Conservation (phyloP, 768 basidiomycete species). For the Amanita rimosa region DNA sequence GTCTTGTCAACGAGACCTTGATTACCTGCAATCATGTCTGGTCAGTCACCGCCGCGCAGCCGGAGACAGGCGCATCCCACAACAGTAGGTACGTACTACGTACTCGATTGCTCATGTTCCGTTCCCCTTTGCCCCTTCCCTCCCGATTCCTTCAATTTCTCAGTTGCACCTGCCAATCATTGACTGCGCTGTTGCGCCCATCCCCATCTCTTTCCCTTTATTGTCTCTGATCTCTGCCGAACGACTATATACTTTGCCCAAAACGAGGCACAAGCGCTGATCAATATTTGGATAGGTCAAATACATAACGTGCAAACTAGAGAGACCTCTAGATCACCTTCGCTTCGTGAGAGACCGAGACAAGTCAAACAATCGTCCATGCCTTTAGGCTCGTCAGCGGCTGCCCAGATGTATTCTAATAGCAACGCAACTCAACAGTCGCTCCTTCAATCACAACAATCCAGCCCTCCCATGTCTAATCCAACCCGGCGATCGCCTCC, state of each 20-base stretch:
- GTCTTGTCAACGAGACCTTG: slow-evolving; percentile 11
- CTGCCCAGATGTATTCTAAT: slow-evolving; percentile 35
- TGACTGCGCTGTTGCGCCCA: not conserved
- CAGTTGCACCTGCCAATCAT: slow-evolving; percentile 7
- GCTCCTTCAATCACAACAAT: slow-evolving; percentile 25
- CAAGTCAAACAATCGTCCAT: slow-evolving; percentile 49
- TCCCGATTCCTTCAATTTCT: slow-evolving; percentile 6
- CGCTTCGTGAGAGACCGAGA: slow-evolving; percentile 38
- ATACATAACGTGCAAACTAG: slow-evolving; percentile 30
- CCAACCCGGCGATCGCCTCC: slow-evolving; percentile 25
- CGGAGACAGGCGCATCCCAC: slow-evolving; percentile 40
- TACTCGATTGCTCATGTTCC: no score
- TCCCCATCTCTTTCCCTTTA: not conserved
- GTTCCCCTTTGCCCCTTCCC: slow-evolving; percentile 14
- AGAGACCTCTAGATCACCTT: slow-evolving; percentile 39
- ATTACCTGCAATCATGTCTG: slow-evolving; percentile 20
- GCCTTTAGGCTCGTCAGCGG: slow-evolving; percentile 44
- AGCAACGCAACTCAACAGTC: slow-evolving; percentile 27
- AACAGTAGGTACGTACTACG: slow-evolving; percentile 33
- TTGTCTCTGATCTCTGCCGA: slow-evolving; percentile 10
- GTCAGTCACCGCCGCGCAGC: slow-evolving; percentile 44
- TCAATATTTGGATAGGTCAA: slow-evolving; percentile 22
- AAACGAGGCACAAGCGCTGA: slow-evolving; percentile 4
- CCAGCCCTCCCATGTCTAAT: slow-evolving; percentile 21
- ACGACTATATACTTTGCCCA: slow-evolving; percentile 10